Percentiles rank a stretch among this genome's conserved stretches.
Evolutionary conservation across 495 filamentous ascomycete species (phyloP).

Genomic region (Lineolata rhizophorae): DNA sequence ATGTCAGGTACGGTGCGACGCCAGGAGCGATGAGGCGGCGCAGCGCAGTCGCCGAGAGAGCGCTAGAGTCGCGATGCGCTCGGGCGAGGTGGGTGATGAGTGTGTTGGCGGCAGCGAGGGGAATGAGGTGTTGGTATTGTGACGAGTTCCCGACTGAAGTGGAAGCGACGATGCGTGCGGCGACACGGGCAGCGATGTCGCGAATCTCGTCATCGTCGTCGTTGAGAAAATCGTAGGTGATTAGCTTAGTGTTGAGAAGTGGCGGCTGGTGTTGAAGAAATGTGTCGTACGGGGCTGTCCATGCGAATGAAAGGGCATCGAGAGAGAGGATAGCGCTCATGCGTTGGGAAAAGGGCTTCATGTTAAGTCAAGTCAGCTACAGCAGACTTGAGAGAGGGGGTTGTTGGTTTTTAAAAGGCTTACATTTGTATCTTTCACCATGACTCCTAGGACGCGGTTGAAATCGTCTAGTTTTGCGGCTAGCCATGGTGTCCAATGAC

Average conservation of each 20-base stretch:
- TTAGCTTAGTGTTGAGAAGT: neutral
- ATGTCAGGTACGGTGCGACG: too few relatives aligned
- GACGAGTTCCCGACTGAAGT: too few relatives aligned
- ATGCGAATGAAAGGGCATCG: too few relatives aligned
- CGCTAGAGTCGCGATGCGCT: neutral
- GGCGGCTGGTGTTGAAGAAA: neutral
- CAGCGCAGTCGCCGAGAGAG: neutral
- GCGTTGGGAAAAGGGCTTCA: neutral
- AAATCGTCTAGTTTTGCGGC: too few relatives aligned
- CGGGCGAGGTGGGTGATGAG: conserved; percentile 23
- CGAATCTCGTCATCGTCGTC: conserved; percentile 87
- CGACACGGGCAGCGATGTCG: conserved; percentile 31
- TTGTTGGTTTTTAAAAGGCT: neutral
- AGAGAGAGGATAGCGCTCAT: neutral
- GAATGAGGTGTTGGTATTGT: conserved; percentile 14
- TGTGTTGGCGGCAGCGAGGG: conserved; percentile 25
- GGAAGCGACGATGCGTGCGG: conserved; percentile 16
- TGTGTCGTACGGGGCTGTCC: too few relatives aligned
- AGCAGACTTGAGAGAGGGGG: conserved; percentile 1
- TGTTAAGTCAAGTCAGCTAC: neutral
- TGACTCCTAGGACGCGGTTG: too few relatives aligned
- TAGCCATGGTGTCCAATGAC: too few relatives aligned
- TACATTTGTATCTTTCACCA: neutral
- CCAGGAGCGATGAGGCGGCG: neutral
- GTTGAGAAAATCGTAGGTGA: conserved; percentile 42